Evolutionary conservation across 139 green algal genomes (phyloP), one percentile per base, ranked within the genome.

Genomic region (Chlorella sp.): DNA sequence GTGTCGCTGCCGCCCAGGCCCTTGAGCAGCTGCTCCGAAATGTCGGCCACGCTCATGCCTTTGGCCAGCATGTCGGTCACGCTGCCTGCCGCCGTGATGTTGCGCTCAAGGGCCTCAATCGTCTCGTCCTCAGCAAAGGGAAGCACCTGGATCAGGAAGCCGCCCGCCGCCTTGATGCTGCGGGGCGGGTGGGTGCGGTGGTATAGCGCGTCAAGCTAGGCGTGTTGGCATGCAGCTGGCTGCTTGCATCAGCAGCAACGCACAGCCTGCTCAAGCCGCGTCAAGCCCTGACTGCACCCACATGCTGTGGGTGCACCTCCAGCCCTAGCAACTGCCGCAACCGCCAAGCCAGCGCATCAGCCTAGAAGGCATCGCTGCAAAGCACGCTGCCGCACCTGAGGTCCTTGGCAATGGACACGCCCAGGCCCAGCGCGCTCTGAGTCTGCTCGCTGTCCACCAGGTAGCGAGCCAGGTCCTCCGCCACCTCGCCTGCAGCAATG

Each of bases 121-220:
- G 96, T 98, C 69, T 97, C 95, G 71, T 98, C 96, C 21, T 91
- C 93, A 47, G 93, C 96, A 88, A 98, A 97, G 0, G 96, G 96
- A 75, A 98, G 87, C 63, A 98, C 89, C 92, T 96, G 90, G 34
- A 99, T 87, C 26, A 98, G 83, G 87, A 94, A 98, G 60, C 95
- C 95, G n/a, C 95, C 95, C 16, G 95, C 95, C 57, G 92, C 87
- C 60, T 72, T 71, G 60, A 82, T 82, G 76, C 76, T 82, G 60
- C 57, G 62, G 2, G 25, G 12, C 16, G 26, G n/a, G n/a, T n/a
- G n/a, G n/a, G n/a, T n/a, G n/a, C n/a, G n/a, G n/a, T n/a, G n/a
- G n/a, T n/a, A n/a, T n/a, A n/a, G n/a, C n/a, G n/a, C n/a, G n/a
- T n/a, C n/a, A n/a, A n/a, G n/a, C n/a, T n/a, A n/a, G n/a, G n/a